A percentile compares a stretch with the other conserved stretches of the same genome.
phyloP scores from a whole-genome alignment of 148 eudicot genomes.

The Persicaria maculosa region DNA sequence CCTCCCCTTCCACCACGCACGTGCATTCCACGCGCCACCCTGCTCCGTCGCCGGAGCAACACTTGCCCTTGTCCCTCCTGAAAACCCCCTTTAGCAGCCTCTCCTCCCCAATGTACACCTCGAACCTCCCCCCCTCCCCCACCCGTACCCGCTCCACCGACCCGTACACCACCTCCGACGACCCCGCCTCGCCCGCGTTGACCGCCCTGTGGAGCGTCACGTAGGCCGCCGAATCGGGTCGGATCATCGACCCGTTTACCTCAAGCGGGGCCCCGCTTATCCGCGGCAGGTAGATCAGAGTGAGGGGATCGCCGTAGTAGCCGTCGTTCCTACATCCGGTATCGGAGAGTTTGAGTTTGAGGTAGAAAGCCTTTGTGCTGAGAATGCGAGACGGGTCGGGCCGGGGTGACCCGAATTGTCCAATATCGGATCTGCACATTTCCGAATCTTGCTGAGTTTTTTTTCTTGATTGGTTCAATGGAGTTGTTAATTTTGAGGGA shows the following conservation, averaged over 20 bases:
- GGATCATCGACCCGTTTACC: conserved; percentile 32
- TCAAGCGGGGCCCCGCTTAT: conserved; percentile 30
- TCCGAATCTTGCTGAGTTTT: not conserved
- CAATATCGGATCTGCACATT: not conserved
- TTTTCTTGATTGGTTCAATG: too few relatives aligned
- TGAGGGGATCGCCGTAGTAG: conserved; percentile 19
- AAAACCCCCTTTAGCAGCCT: conserved; percentile 43
- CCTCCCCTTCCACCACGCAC: conserved; percentile 23
- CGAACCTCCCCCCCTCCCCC: conserved; percentile 47
- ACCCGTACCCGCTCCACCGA: conserved; percentile 31
- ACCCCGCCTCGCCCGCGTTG: not conserved
- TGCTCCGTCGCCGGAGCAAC: not conserved
- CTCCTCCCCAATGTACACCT: conserved; percentile 40
- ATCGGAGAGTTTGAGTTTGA: conserved; percentile 19
- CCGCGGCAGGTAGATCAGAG: conserved; percentile 52
- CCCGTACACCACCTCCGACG: conserved; percentile 12
- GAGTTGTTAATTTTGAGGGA: too few relatives aligned
- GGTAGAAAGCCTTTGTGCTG: conserved; percentile 30
- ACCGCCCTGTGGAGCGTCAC: conserved; percentile 42
- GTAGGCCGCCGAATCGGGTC: conserved; percentile 47
- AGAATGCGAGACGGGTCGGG: conserved; percentile 16
- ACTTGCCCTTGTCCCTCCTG: conserved; percentile 25
- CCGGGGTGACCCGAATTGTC: conserved; percentile 1
- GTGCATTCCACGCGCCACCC: conserved; percentile 46
- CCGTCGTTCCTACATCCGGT: not conserved